Conservation (phyloP, 768 basidiomycete species). For the Kwoniella europaea region DNA sequence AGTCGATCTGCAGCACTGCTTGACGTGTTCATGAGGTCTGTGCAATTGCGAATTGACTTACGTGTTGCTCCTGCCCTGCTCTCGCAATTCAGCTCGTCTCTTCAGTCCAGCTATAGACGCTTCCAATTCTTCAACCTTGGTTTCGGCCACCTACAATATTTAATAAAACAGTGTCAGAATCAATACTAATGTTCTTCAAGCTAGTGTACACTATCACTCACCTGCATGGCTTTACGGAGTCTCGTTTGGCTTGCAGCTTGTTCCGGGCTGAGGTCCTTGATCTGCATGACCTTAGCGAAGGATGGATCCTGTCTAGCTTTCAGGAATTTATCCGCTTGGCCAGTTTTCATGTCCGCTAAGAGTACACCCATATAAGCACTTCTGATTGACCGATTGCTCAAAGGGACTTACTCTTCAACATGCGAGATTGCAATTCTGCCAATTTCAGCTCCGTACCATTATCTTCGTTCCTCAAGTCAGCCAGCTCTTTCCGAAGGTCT, state of each 20-base stretch:
- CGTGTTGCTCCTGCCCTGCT: conserved; percentile 63
- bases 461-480: conserved; percentile 24
- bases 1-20: not conserved
- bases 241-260: conserved; percentile 80
- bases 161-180: no score
- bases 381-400: not conserved
- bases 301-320: conserved; percentile 78
- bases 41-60: conserved; percentile 1
- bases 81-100: conserved; percentile 69
- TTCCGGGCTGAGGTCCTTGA: conserved; percentile 83
- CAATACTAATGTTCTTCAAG: no score
- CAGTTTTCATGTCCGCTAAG: conserved; percentile 76
- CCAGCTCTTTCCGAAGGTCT: conserved; percentile 33
- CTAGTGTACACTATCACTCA: conserved; percentile 55
- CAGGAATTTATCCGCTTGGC: conserved; percentile 80
- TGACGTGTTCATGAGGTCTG: not conserved
- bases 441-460: conserved; percentile 36
- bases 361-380: not conserved
- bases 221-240: conserved; percentile 73
- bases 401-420: conserved; percentile 52
- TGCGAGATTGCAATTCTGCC: conserved; percentile 49
- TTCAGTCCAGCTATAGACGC: conserved; percentile 72
- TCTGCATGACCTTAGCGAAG: conserved; percentile 74
- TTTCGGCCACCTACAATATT: conserved; percentile 66
- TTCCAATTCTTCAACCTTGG: conserved; percentile 79